phyloP scores from a whole-genome alignment of 164 flowering plant genomes.

The Berberis vulgaris region DNA sequence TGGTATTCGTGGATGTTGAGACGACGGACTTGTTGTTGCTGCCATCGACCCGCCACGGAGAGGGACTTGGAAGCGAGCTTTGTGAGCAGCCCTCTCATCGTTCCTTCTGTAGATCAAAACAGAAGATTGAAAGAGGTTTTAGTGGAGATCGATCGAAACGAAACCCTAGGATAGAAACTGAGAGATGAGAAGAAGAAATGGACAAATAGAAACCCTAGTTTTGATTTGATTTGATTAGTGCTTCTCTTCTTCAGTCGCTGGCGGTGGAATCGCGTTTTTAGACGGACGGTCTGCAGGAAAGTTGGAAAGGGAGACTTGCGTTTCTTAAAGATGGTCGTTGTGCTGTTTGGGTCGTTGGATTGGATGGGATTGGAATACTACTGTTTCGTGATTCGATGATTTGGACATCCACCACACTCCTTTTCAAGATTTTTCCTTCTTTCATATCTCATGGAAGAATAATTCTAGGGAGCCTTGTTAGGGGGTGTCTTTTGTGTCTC shows the following conservation, averaged over 20 bases:
- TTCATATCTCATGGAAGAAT: too few species aligned
- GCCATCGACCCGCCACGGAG: slow-evolving; percentile 87
- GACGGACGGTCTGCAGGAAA: too few species aligned
- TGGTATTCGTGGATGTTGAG: slow-evolving; percentile 97
- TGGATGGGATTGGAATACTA: too few species aligned
- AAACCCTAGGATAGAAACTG: not conserved
- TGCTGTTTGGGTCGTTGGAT: too few species aligned
- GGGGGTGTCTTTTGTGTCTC: too few species aligned
- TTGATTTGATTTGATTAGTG: not conserved
- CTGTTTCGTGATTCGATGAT: too few species aligned
- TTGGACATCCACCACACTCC: too few species aligned
- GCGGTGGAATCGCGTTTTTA: too few species aligned
- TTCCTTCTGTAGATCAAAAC: slow-evolving; percentile 3
- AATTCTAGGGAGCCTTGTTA: too few species aligned
- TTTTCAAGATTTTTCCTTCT: too few species aligned
- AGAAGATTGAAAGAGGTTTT: not conserved
- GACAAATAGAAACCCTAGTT: not conserved
- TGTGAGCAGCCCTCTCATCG: slow-evolving; percentile 64
- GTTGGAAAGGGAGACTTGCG: too few species aligned
- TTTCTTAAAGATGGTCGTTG: too few species aligned
- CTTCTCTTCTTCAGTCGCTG: not conserved
- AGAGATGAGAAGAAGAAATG: not conserved
- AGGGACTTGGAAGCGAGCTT: slow-evolving; percentile 60
- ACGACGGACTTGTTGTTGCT: slow-evolving; percentile 94
- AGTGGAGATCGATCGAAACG: not conserved